Evolutionary conservation across 2,329 filamentous ascomycete genomes (phyloP).

Genomic region (Cercospora janseana): DNA sequence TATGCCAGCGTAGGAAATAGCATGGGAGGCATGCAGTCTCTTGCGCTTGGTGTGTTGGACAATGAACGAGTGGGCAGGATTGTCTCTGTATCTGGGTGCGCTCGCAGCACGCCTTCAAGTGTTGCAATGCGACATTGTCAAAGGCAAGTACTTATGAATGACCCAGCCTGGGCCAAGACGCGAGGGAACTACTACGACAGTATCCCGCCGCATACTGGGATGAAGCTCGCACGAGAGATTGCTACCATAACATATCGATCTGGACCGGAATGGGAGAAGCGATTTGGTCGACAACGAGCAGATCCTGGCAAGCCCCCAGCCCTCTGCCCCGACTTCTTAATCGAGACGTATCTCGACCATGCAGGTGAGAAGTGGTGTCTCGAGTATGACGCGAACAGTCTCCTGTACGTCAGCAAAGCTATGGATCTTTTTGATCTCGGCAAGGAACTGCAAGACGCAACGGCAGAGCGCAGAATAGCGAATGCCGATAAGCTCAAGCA

Average conservation of each 20-base stretch:
- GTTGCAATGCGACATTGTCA: constrained; percentile 99
- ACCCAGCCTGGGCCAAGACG: constrained; percentile 78
- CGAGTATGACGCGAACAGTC: constrained; percentile 91
- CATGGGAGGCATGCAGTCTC: constrained; percentile 98
- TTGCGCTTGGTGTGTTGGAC: constrained; percentile 82
- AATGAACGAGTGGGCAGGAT: constrained; percentile 77
- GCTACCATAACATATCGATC: constrained; percentile 96
- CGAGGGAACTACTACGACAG: constrained; percentile 82
- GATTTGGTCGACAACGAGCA: constrained; percentile 83
- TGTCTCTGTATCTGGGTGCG: constrained; percentile 89
- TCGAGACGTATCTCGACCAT: constrained; percentile 97
- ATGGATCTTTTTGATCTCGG: constrained; percentile 98
- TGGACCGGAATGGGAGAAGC: constrained; percentile 94
- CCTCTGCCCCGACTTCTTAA: constrained; percentile 93
- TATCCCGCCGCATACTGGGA: constrained; percentile 88
- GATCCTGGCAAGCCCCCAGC: constrained; percentile 84
- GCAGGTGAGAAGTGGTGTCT: constrained; percentile 98
- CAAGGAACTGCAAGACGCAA: constrained; percentile 63
- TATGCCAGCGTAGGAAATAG: constrained; percentile 92
- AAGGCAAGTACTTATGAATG: constrained; percentile 97
- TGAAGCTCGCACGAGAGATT: constrained; percentile 97
- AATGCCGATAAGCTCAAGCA: constrained; percentile 58
- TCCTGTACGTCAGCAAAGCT: constrained; percentile 95
- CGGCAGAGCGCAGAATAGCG: constrained; percentile 60
- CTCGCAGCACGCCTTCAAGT: constrained; percentile 91